phyloP scores from a whole-genome alignment of 306 rosid species.

The Hylodesmum podocarpum region DNA sequence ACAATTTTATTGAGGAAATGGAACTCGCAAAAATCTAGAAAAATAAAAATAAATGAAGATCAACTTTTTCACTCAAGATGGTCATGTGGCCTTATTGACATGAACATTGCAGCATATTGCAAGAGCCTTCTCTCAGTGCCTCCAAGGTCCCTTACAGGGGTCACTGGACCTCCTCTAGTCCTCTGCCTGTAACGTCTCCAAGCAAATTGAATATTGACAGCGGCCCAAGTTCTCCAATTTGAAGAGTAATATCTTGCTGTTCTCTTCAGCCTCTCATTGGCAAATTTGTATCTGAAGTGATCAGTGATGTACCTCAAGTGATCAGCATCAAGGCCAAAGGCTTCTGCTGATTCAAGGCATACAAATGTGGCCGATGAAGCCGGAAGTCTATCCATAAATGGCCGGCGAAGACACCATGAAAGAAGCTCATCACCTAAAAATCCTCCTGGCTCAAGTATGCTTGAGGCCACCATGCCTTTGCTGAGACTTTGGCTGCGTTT shows the following conservation, averaged over 20 bases:
- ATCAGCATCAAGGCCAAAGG: constrained; percentile 67
- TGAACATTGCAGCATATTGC: constrained; percentile 96
- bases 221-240: constrained; percentile 98
- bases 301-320: constrained; percentile 84
- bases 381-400: constrained; percentile 77
- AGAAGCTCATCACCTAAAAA: constrained; percentile 91
- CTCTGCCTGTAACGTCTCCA: constrained; percentile 83
- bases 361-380: constrained; percentile 85
- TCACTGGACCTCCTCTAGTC: constrained; percentile 85
- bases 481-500: constrained; percentile 75
- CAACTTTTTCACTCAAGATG: constrained; percentile 63
- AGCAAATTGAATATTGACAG: constrained; percentile 88
- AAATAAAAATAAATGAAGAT: constrained; percentile 18
- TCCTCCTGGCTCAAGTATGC: constrained; percentile 81
- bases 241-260: constrained; percentile 96
- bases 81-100: constrained; percentile 97
- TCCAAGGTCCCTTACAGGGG: constrained; percentile 50
- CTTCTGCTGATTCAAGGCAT: constrained; percentile 81
- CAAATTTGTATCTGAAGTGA: constrained; percentile 90
- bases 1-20: constrained; percentile 17
- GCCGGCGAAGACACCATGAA: constrained; percentile 92
- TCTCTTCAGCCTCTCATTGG: constrained; percentile 85
- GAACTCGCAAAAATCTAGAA: neutral
- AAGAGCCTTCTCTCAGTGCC: constrained; percentile 63
- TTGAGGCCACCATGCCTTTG: constrained; percentile 90